Conservation (phyloP, 2,329 filamentous ascomycete genomes). For the Paraphaeosphaeria sporulosa region DNA sequence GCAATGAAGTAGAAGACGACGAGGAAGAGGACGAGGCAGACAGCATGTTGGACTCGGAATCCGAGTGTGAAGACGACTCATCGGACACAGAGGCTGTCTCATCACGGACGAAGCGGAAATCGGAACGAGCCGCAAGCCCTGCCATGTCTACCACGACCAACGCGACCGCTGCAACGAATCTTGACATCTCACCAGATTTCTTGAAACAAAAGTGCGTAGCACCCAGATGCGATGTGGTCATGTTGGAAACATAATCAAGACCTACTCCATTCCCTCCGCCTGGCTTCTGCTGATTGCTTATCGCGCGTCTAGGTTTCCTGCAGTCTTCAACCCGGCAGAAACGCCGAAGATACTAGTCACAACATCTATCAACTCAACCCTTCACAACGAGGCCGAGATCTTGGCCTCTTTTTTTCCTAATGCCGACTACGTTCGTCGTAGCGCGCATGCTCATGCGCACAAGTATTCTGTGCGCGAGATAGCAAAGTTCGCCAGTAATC, state of each 20-base stretch:
- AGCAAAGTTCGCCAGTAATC: conserved; percentile 79
- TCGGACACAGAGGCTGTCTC: conserved; percentile 60
- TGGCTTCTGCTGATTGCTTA: no score
- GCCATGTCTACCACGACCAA: conserved; percentile 62
- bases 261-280: no score
- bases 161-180: conserved; percentile 63
- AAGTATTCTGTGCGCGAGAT: conserved; percentile 95
- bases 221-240: no score
- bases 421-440: conserved; percentile 81
- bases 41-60: conserved; percentile 75
- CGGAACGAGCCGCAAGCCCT: conserved; percentile 61
- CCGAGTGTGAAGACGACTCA: conserved; percentile 57
- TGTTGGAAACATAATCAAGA: no score
- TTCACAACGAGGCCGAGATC: conserved; percentile 82
- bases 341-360: conserved; percentile 89
- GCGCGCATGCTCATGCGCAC: conserved; percentile 81
- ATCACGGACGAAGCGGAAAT: conserved; percentile 40
- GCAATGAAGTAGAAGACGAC: conserved; percentile 26
- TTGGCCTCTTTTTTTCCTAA: conserved; percentile 85
- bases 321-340: conserved; percentile 64
- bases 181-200: conserved; percentile 67
- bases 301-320: conserved; percentile 54
- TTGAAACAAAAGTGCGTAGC: conserved; percentile 58
- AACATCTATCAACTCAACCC: conserved; percentile 84
- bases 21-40: conserved; percentile 50